phyloP scores from a whole-genome alignment of 768 basidiomycete species.

The Panus rudis region DNA sequence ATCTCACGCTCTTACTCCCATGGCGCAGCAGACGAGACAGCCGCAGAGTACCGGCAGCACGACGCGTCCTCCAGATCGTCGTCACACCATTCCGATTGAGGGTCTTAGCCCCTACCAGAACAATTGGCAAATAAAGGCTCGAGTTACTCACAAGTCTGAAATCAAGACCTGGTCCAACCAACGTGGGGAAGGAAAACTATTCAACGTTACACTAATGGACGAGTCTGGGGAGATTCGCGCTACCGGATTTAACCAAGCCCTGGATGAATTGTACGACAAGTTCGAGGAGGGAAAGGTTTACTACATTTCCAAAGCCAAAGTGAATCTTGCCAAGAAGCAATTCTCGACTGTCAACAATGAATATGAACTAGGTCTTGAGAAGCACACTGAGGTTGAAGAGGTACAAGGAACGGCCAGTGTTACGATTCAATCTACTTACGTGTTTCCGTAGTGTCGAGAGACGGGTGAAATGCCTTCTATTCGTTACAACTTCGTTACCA shows the following conservation, averaged over 20 bases:
- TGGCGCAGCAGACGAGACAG: slow-evolving; percentile 4
- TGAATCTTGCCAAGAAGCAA: slow-evolving; percentile 96
- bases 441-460: slow-evolving; percentile 65
- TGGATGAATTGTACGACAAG: slow-evolving; percentile 76
- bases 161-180: slow-evolving; percentile 86
- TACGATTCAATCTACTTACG: slow-evolving; percentile 6
- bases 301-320: slow-evolving; percentile 81
- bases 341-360: slow-evolving; percentile 87
- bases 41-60: not conserved
- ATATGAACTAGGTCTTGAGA: slow-evolving; percentile 87
- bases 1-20: slow-evolving; percentile 2
- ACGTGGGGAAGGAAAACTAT: slow-evolving; percentile 90
- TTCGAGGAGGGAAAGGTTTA: slow-evolving; percentile 92
- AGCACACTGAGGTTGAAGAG: slow-evolving; percentile 79
- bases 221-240: slow-evolving; percentile 88
- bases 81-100: slow-evolving; percentile 73
- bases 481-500: slow-evolving; percentile 74
- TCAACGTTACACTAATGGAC: slow-evolving; percentile 90
- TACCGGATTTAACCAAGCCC: slow-evolving; percentile 84
- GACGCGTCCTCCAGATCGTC: slow-evolving; percentile 1
- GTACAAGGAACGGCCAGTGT: slow-evolving; percentile 34
- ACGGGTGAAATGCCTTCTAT: slow-evolving; percentile 67
- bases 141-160: slow-evolving; percentile 84
- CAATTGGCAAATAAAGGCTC: slow-evolving; percentile 97
- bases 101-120: slow-evolving; percentile 95